Evolutionary conservation across 2,329 filamentous ascomycete species (phyloP).

Genomic region (Zasmidium cellare): DNA sequence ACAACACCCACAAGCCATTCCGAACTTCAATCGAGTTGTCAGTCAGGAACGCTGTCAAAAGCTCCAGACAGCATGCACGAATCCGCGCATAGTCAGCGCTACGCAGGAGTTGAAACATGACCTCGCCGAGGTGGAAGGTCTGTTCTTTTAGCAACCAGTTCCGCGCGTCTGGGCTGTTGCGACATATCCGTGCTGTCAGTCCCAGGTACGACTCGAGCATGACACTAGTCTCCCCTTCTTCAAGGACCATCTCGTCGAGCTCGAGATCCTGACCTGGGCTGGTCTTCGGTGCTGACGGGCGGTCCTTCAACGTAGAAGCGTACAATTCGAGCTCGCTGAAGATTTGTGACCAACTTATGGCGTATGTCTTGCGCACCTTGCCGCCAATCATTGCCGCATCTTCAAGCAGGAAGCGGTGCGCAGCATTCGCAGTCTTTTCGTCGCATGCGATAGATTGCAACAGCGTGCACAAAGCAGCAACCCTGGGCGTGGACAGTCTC

Average conservation of each 20-base stretch:
- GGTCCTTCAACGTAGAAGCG: slow-evolving; percentile 73
- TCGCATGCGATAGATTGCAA: slow-evolving; percentile 83
- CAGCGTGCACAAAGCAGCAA: slow-evolving; percentile 96
- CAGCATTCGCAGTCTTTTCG: slow-evolving; percentile 76
- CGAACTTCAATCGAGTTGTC: slow-evolving; percentile 69
- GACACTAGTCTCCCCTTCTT: slow-evolving; percentile 91
- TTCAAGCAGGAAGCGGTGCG: slow-evolving; percentile 86
- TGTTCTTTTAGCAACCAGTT: slow-evolving; percentile 70
- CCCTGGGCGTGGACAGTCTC: slow-evolving; percentile 90
- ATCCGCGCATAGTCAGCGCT: slow-evolving; percentile 74
- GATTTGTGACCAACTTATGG: slow-evolving; percentile 90
- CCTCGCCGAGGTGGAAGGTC: slow-evolving; percentile 67
- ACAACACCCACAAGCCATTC: slow-evolving; percentile 72
- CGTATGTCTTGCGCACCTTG: slow-evolving; percentile 78
- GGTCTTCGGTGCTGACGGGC: slow-evolving; percentile 61
- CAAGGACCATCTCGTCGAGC: slow-evolving; percentile 44
- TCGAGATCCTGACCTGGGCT: slow-evolving; percentile 42
- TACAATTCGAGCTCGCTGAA: slow-evolving; percentile 88
- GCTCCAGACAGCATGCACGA: slow-evolving; percentile 79
- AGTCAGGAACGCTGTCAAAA: slow-evolving; percentile 72
- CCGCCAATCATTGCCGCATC: slow-evolving; percentile 62
- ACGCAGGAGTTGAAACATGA: slow-evolving; percentile 76
- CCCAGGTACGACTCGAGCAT: slow-evolving; percentile 95
- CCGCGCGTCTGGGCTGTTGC: slow-evolving; percentile 71
- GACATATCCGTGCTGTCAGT: slow-evolving; percentile 77